phyloP scores from a whole-genome alignment of 768 basidiomycete species.

The Hydnum rufescens region DNA sequence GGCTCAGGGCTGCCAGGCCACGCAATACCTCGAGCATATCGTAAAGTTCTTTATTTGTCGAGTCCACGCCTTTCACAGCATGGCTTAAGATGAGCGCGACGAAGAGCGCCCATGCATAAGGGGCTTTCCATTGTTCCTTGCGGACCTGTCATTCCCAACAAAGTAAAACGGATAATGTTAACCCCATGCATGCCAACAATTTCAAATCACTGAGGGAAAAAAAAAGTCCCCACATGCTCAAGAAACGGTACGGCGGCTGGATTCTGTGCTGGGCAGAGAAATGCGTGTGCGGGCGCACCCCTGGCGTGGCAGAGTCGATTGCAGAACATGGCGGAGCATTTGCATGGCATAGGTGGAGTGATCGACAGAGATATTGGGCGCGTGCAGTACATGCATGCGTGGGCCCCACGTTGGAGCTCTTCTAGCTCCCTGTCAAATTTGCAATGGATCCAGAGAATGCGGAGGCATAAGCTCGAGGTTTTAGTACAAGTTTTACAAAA shows the following conservation, averaged over 20 bases:
- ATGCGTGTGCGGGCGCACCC: slow-evolving; percentile 40
- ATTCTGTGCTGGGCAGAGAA: slow-evolving; percentile 60
- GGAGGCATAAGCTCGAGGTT: too few species aligned
- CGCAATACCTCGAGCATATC: slow-evolving; percentile 36
- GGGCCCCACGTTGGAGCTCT: slow-evolving; percentile 37
- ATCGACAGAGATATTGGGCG: slow-evolving; percentile 28
- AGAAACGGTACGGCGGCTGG: slow-evolving; percentile 43
- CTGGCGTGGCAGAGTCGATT: slow-evolving; percentile 56
- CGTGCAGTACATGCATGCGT: slow-evolving; percentile 59
- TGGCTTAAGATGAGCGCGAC: slow-evolving; percentile 31
- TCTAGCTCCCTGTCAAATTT: slow-evolving; percentile 44
- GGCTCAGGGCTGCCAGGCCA: slow-evolving; percentile 50
- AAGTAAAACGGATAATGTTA: not conserved
- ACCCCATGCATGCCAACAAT: not conserved
- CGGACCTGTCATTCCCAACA: not conserved
- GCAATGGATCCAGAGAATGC: too few species aligned
- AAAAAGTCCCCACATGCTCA: slow-evolving; percentile 27
- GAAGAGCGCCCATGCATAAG: slow-evolving; percentile 6
- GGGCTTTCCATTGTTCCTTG: slow-evolving; percentile 45
- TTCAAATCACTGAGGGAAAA: too few species aligned
- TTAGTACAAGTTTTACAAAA: too few species aligned
- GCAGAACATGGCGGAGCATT: slow-evolving; percentile 58
- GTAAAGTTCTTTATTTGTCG: slow-evolving; percentile 16
- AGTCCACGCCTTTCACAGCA: slow-evolving; percentile 24
- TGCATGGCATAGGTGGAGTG: slow-evolving; percentile 30